Evolutionary conservation across 2,329 filamentous ascomycete genomes (phyloP).

Genomic region (Aspergillus luchuensis): DNA sequence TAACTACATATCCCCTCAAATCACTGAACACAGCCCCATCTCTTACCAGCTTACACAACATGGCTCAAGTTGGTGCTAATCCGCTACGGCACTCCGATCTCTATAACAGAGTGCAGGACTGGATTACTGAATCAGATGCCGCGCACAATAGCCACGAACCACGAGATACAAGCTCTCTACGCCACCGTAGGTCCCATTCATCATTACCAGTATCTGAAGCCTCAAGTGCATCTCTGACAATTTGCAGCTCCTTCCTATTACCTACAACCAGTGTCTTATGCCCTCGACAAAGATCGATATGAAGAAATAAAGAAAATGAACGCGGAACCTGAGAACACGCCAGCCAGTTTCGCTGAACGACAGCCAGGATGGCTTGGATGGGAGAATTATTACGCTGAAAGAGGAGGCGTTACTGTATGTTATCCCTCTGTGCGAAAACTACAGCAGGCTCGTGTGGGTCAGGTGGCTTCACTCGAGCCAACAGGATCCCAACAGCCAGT

Average conservation of each 20-base stretch:
- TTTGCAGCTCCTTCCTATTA: too few relatives aligned
- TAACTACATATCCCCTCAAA: too few relatives aligned
- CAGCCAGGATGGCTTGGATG: not conserved
- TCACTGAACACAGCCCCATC: not conserved
- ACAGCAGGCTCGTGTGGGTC: not conserved
- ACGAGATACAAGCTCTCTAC: not conserved
- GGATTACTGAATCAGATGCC: not conserved
- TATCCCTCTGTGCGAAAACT: not conserved
- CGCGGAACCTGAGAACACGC: too few relatives aligned
- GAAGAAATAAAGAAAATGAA: too few relatives aligned
- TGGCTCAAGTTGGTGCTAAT: not conserved
- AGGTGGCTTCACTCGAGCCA: not conserved
- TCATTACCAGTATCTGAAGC: not conserved
- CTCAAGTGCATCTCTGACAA: too few relatives aligned
- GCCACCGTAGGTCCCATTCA: not conserved
- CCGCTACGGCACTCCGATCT: not conserved
- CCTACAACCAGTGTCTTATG: too few relatives aligned
- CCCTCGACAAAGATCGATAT: too few relatives aligned
- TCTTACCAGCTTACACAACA: not conserved
- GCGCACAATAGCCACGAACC: not conserved
- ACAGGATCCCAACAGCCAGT: not conserved
- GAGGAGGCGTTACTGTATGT: too few relatives aligned
- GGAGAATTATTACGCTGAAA: not conserved
- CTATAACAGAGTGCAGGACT: not conserved
- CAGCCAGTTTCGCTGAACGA: too few relatives aligned